Evolutionary conservation across 2,329 filamentous ascomycete species (phyloP).

Genomic region (Neofusicoccum ribis): DNA sequence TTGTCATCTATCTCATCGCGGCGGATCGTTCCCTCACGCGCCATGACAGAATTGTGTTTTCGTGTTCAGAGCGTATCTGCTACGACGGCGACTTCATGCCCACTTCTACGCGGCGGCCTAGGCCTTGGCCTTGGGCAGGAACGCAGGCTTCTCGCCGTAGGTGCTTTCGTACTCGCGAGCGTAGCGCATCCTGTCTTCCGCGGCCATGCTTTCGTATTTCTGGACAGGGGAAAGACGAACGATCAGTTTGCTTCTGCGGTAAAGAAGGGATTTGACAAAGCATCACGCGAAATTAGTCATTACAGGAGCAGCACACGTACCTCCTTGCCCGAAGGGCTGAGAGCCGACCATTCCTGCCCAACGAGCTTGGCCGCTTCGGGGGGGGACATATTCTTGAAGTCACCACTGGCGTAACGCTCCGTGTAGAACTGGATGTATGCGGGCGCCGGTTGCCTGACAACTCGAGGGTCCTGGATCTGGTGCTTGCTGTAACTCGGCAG

Average conservation of each 20-base stretch:
- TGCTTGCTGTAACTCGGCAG: not conserved
- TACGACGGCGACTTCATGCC: not conserved
- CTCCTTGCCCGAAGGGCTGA: conserved; percentile 51
- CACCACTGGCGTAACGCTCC: conserved; percentile 50
- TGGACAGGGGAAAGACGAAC: conserved; percentile 5
- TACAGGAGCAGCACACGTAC: conserved; percentile 31
- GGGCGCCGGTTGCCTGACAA: conserved; percentile 45
- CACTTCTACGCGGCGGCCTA: not conserved
- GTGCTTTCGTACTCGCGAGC: conserved; percentile 31
- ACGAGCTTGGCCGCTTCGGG: conserved; percentile 45
- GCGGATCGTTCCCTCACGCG: not conserved
- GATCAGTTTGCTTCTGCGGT: conserved; percentile 25
- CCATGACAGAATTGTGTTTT: not conserved
- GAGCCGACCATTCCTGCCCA: conserved; percentile 49
- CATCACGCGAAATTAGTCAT: not conserved
- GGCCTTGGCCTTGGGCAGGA: not conserved
- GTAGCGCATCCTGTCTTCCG: conserved; percentile 30
- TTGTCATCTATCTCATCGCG: not conserved
- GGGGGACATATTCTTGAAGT: conserved; percentile 49
- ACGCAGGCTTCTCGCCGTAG: conserved; percentile 24
- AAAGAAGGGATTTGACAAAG: not conserved
- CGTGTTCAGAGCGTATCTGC: not conserved
- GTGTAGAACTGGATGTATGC: conserved; percentile 47
- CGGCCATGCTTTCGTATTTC: conserved; percentile 32
- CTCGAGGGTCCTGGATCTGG: conserved; percentile 56